A percentile compares a stretch with the other conserved stretches of the same genome.
Evolutionary conservation across 305 asterid genomes (phyloP).

Genomic region (Ilex paraguariensis): DNA sequence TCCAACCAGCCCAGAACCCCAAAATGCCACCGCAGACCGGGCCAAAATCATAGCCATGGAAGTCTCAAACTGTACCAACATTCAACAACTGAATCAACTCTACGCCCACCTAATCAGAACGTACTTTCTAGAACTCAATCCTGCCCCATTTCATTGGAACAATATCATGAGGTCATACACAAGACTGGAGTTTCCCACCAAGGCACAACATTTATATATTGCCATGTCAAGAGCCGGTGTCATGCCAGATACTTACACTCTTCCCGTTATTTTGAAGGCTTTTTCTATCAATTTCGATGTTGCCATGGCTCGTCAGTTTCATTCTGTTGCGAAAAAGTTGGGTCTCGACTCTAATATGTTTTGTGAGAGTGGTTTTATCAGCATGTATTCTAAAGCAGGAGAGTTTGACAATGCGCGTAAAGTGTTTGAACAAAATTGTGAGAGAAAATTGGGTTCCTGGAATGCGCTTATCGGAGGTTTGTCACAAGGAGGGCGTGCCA

Average conservation of each 20-base stretch:
- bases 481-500: constrained; percentile 66
- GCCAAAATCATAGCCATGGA: constrained; percentile 37
- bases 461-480: constrained; percentile 74
- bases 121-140: constrained; percentile 40
- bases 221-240: constrained; percentile 58
- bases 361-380: constrained; percentile 61
- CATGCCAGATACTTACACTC: constrained; percentile 53
- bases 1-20: background rate
- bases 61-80: constrained; percentile 42
- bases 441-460: constrained; percentile 79
- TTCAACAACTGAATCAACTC: constrained; percentile 48
- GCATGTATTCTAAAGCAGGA: too few species aligned
- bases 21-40: constrained; percentile 7
- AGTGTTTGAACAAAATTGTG: too few species aligned
- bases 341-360: constrained; percentile 54
- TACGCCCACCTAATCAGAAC: constrained; percentile 46
- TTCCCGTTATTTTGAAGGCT: constrained; percentile 63
- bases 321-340: constrained; percentile 42
- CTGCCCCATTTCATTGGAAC: constrained; percentile 65
- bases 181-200: constrained; percentile 46
- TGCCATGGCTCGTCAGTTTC: constrained; percentile 38
- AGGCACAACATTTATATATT: constrained; percentile 43
- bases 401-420: too few species aligned
- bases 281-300: constrained; percentile 29
- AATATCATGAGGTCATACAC: constrained; percentile 61